Evolutionary conservation across 164 flowering plant species (phyloP), one percentile per base, ranked within the genome.

Genomic region (grape (Vitis vinifera)): DNA sequence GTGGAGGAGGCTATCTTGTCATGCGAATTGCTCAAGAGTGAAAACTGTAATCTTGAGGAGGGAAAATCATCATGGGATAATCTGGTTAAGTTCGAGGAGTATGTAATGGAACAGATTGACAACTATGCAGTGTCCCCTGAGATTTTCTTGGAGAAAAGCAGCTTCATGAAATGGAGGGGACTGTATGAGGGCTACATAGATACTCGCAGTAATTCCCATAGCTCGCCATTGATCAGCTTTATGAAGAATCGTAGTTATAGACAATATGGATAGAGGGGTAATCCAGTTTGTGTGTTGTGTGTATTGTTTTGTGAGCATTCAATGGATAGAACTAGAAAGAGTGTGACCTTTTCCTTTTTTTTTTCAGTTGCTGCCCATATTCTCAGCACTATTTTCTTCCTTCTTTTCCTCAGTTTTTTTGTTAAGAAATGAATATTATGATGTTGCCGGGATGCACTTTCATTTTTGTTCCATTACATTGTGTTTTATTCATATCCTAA

Each of bases 141-240:
- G 73, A 80, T 77, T 51, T 86, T 86, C 83, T 69, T 80, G 79
- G 19, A 13, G 47, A 1, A 47, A 3, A 86, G 88, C 75, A 86
- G 82, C 74, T 83, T 78, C 69, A 83, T 82, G 89, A 11, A 67
- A 62, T 83, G 85, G 85, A 80, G 87, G 89, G 27, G n/a, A 5
- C 74, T 75, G 12, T 82, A 82, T 62, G 51, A 74, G 69, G 10
- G 27, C 3, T 62, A 73, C 12, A 59, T 59, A 29, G 73, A 53
- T 49, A 30, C 27, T 31, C 0, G 6, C 44, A 31, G n/a, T 4
- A 27, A 17, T 3, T 29, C 37, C 12, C 15, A 63, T 65, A 29
- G 9, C 12, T 78, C 83, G 2, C 50, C 27, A 1, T 69, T 85
- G 23, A 3, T 63, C 1, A 8, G 29, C 13, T 77, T n/a, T 16